Evolutionary conservation across 257 asterid genomes (phyloP).

Genomic region (Linaria vulgaris): DNA sequence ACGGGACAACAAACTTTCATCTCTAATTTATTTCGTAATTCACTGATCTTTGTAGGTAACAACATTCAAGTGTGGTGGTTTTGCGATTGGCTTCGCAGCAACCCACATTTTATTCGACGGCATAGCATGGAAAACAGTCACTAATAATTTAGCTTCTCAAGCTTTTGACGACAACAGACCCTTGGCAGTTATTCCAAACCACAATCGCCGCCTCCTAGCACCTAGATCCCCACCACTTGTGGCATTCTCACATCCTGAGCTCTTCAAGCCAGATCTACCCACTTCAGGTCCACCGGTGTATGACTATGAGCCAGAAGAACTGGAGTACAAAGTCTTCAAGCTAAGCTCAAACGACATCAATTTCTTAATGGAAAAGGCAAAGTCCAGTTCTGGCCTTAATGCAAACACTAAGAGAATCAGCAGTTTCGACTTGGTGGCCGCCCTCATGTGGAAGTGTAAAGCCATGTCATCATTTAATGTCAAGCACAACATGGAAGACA

Average conservation of each 20-base stretch:
- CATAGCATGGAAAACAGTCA: slow-evolving; percentile 56
- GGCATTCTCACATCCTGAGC: slow-evolving; percentile 80
- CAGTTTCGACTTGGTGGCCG: slow-evolving; percentile 69
- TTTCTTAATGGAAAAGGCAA: slow-evolving; percentile 50
- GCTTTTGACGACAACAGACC: slow-evolving; percentile 58
- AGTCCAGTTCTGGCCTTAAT: background rate
- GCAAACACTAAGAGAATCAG: slow-evolving; percentile 36
- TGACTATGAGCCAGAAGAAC: slow-evolving; percentile 46
- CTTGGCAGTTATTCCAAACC: slow-evolving; percentile 51
- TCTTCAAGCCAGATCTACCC: slow-evolving; percentile 62
- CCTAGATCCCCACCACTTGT: slow-evolving; percentile 81
- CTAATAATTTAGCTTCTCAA: slow-evolving; percentile 81
- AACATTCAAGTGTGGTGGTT: slow-evolving; percentile 85
- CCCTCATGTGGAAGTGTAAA: slow-evolving; percentile 84
- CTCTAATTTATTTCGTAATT: too few relatives aligned
- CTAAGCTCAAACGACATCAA: slow-evolving; percentile 43
- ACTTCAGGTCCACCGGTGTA: slow-evolving; percentile 56
- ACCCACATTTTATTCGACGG: slow-evolving; percentile 79
- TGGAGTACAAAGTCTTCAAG: slow-evolving; percentile 55
- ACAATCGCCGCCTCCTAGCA: slow-evolving; percentile 68
- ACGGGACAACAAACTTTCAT: too few relatives aligned
- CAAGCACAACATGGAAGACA: slow-evolving; percentile 11
- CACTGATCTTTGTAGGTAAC: slow-evolving; percentile 49
- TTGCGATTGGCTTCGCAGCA: slow-evolving; percentile 60
- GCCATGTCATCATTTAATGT: slow-evolving; percentile 58